Base-by-base conservation (phyloP, 371 early-diverging fungal genomes). In the Sporodiniella umbellata region DNA sequence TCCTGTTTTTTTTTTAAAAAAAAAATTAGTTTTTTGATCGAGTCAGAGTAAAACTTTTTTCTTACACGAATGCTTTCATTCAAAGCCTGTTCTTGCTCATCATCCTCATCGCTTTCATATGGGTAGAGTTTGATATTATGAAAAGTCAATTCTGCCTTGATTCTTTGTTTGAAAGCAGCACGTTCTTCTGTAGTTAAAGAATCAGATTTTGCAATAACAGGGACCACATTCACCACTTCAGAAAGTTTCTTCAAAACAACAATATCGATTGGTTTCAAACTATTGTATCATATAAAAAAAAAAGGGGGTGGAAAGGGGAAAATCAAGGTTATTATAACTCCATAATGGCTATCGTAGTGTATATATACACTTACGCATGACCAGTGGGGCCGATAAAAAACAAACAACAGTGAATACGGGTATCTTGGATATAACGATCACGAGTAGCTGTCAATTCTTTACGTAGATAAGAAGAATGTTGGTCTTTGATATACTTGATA, bases 51-150 rank as follows among this genome's bases (percentile, higher is more conserved):
- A n/a, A n/a, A n/a, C 31, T 10, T 12, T 31, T 31, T 31, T 61
- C 55, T 25, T 68, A 78, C 78, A 33, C 79, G 74, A 61, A 93
- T 89, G 65, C 78, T 77, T 54, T 81, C 78, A 60, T 90, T 89
- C 53, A 89, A 73, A 17, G 82, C 78, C 37, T 72, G 73, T 60
- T 92, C 92, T 56, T 86, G 81, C 39, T 87, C 87, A 59, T 87
- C 86, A 72, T 89, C 90, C 66, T 88, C 90, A 42, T 87, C 87
- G 55, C 84, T 81, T 48, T 81, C 80, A 62, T 89, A 93, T 48
- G 96, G 96, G 81, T 90, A 97, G 53, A 86, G 60, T 33, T 86
- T 68, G 68, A 97, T 95, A 53, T 90, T 87, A 73, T 97, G 95
- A 80, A 87, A 92, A 21, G 81, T 83, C 60, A 97, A 78, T 73